Percentiles rank a stretch among this genome's conserved stretches.
Evolutionary conservation across 108 stramenopile species (phyloP).

Genomic region (Thalassiosira profunda): DNA sequence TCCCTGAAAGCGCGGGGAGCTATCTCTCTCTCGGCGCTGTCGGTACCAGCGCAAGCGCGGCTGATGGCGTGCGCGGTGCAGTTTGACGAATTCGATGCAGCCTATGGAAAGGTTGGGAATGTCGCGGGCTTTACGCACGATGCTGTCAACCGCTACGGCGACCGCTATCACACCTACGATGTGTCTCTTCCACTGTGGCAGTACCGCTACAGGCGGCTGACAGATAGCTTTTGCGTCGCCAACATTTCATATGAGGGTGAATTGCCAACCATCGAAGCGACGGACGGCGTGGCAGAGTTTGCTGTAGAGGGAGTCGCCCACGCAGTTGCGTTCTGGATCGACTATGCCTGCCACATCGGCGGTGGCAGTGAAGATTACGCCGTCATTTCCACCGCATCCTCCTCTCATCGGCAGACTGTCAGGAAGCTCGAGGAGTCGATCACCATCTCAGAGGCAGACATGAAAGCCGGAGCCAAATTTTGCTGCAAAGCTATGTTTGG

Average conservation of each 20-base stretch:
- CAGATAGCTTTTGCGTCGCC: conserved; percentile 53
- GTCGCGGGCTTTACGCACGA: conserved; percentile 68
- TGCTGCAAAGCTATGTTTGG: conserved; percentile 32
- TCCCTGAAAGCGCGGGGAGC: conserved; percentile 50
- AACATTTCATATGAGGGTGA: conserved; percentile 54
- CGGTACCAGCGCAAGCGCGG: conserved; percentile 55
- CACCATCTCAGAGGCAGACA: conserved; percentile 13
- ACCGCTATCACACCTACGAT: conserved; percentile 48
- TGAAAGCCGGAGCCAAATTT: conserved; percentile 16
- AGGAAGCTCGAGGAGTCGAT: too few relatives aligned
- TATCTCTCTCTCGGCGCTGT: conserved; percentile 35
- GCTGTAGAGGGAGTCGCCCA: too few relatives aligned
- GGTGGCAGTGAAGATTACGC: too few relatives aligned
- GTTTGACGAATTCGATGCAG: conserved; percentile 43
- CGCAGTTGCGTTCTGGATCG: conserved; percentile 43
- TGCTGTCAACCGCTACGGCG: conserved; percentile 54
- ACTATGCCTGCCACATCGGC: conserved; percentile 44
- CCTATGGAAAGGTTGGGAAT: conserved; percentile 56
- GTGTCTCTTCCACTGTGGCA: conserved; percentile 70
- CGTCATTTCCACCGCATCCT: conserved; percentile 31
- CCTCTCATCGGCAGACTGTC: conserved; percentile 35
- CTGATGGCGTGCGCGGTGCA: conserved; percentile 77
- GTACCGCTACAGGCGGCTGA: conserved; percentile 57
- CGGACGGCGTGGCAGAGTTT: too few relatives aligned
- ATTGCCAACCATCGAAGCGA: not conserved